Evolutionary conservation across 2,329 filamentous ascomycete genomes (phyloP).

Genomic region (Paracorniculantispora psalliotae): DNA sequence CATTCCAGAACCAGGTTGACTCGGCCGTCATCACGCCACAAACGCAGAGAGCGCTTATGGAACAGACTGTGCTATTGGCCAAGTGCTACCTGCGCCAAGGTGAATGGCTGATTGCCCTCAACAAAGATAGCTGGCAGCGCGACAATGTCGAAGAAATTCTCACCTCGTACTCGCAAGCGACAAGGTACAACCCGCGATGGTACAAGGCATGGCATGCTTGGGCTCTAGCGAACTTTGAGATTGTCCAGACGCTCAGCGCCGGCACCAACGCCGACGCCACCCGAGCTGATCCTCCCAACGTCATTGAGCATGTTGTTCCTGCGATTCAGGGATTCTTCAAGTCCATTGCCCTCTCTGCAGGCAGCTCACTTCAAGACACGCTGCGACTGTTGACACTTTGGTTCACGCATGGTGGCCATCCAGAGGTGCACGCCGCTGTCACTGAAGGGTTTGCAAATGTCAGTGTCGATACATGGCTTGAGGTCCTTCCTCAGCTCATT

Average conservation of each 20-base stretch:
- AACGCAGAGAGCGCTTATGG: slow-evolving; percentile 49
- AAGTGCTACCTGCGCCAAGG: slow-evolving; percentile 96
- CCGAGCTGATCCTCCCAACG: slow-evolving; percentile 54
- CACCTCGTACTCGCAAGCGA: slow-evolving; percentile 85
- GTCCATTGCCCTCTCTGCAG: slow-evolving; percentile 86
- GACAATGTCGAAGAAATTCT: slow-evolving; percentile 84
- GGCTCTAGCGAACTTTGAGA: slow-evolving; percentile 97
- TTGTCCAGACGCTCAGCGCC: slow-evolving; percentile 76
- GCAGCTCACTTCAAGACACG: slow-evolving; percentile 93
- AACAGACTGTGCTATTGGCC: slow-evolving; percentile 70
- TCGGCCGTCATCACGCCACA: slow-evolving; percentile 42
- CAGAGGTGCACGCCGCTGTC: slow-evolving; percentile 82
- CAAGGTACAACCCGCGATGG: slow-evolving; percentile 88
- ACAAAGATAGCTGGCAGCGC: slow-evolving; percentile 84
- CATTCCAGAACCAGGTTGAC: slow-evolving; percentile 44
- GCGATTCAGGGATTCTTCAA: slow-evolving; percentile 96
- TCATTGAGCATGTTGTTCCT: slow-evolving; percentile 86
- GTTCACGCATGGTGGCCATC: slow-evolving; percentile 88
- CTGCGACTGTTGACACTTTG: slow-evolving; percentile 87
- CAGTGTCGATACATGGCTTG: slow-evolving; percentile 96
- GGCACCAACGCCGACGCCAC: slow-evolving; percentile 51
- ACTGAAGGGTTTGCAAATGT: slow-evolving; percentile 88
- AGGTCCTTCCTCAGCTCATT: slow-evolving; percentile 96
- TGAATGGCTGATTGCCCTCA: slow-evolving; percentile 86
- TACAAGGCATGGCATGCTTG: slow-evolving; percentile 99